Evolutionary conservation across 2,329 filamentous ascomycete species (phyloP).

Genomic region (Aciculosporium take): DNA sequence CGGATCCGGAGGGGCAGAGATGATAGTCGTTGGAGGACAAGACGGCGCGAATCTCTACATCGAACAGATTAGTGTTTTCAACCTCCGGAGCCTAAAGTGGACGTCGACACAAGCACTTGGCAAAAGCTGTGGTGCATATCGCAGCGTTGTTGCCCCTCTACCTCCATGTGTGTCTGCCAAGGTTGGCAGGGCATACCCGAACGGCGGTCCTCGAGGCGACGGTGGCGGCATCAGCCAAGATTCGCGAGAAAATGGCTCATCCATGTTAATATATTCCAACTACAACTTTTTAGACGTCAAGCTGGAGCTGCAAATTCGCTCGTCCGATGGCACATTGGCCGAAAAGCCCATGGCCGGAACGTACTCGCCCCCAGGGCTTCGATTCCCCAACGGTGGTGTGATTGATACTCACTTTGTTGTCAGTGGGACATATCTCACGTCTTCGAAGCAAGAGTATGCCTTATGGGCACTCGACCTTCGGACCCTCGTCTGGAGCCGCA

Average conservation of each 20-base stretch:
- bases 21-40: slow-evolving; percentile 93
- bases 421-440: slow-evolving; percentile 92
- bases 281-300: slow-evolving; percentile 98
- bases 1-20: slow-evolving; percentile 82
- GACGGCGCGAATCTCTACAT: slow-evolving; percentile 98
- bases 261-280: slow-evolving; percentile 96
- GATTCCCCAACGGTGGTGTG: slow-evolving; percentile 90
- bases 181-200: slow-evolving; percentile 46
- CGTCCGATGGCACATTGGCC: slow-evolving; percentile 66
- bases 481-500: slow-evolving; percentile 83
- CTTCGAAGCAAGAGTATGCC: slow-evolving; percentile 95
- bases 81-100: slow-evolving; percentile 89
- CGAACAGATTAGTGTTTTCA: slow-evolving; percentile 97
- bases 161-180: slow-evolving; percentile 49
- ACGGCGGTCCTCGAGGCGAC: slow-evolving; percentile 27
- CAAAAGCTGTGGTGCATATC: slow-evolving; percentile 89
- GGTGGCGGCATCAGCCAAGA: slow-evolving; percentile 36
- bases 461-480: slow-evolving; percentile 87
- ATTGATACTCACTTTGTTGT: slow-evolving; percentile 96
- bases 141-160: slow-evolving; percentile 83
- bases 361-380: slow-evolving; percentile 78
- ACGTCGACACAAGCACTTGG: slow-evolving; percentile 76
- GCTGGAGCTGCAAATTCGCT: slow-evolving; percentile 77
- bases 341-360: slow-evolving; percentile 82
- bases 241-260: slow-evolving; percentile 41